Percentiles rank a stretch among this genome's conserved stretches.
phyloP scores from a whole-genome alignment of 2,329 filamentous ascomycete genomes.

The Beauveria caledonica region DNA sequence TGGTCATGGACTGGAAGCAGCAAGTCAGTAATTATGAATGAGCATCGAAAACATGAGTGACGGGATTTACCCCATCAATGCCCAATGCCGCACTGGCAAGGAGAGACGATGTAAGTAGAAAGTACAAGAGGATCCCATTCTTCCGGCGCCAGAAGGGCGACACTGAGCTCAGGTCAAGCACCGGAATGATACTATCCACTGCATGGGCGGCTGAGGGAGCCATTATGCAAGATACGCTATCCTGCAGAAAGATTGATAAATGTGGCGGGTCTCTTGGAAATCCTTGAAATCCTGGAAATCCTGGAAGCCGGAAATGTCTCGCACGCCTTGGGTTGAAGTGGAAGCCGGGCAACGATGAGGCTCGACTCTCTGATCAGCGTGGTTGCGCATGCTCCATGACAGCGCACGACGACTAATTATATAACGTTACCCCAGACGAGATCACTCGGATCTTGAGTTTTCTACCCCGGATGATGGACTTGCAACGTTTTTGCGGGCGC shows the following conservation, averaged over 20 bases:
- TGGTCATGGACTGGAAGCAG: constrained; percentile 28
- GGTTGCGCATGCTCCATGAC: neutral
- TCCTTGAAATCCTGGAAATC: neutral
- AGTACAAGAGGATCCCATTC: constrained; percentile 35
- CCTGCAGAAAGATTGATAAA: neutral
- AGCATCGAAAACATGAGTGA: neutral
- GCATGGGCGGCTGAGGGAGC: constrained; percentile 25
- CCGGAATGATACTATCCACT: constrained; percentile 22
- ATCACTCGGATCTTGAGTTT: neutral
- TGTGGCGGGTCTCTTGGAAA: neutral
- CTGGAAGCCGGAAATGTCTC: neutral
- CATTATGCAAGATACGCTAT: constrained; percentile 17
- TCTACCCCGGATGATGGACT: constrained; percentile 3
- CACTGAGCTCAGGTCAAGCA: constrained; percentile 23
- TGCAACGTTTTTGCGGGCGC: neutral
- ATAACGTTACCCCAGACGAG: neutral
- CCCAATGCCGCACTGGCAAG: constrained; percentile 33
- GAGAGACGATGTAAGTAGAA: constrained; percentile 34
- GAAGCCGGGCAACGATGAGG: neutral
- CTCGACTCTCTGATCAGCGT: neutral
- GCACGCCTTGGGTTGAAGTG: neutral
- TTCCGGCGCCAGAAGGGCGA: constrained; percentile 29
- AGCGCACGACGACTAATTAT: neutral
- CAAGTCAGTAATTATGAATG: neutral
- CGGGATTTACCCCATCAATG: constrained; percentile 30